A percentile compares a stretch with the other conserved stretches of the same genome.
phyloP scores from a whole-genome alignment of 2,329 filamentous ascomycete genomes.

The Ophiognomonia clavigignenti-juglandacearum region DNA sequence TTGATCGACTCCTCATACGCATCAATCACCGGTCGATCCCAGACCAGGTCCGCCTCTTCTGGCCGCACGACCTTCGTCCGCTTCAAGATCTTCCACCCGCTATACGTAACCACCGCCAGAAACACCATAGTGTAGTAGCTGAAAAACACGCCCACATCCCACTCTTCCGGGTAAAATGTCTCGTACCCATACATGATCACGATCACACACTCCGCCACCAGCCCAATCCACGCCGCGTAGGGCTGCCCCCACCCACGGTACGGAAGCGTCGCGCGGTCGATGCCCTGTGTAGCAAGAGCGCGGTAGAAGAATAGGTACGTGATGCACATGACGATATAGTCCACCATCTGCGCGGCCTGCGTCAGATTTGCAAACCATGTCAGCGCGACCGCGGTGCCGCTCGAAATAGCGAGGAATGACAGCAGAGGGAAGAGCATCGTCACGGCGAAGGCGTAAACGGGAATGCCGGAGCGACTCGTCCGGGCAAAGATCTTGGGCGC shows the following conservation, averaged over 20 bases:
- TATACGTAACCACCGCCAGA: slow-evolving; percentile 46
- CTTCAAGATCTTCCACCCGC: slow-evolving; percentile 61
- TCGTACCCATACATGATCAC: slow-evolving; percentile 52
- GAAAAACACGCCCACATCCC: slow-evolving; percentile 30
- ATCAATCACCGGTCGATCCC: slow-evolving; percentile 19
- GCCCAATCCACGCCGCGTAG: slow-evolving; percentile 46
- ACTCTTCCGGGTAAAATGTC: slow-evolving; percentile 23
- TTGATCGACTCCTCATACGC: slow-evolving; percentile 50
- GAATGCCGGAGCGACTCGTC: slow-evolving; percentile 57
- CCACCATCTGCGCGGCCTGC: slow-evolving; percentile 54
- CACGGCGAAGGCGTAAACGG: slow-evolving; percentile 51
- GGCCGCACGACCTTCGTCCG: slow-evolving; percentile 50
- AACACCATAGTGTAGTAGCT: slow-evolving; percentile 53
- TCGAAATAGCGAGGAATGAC: slow-evolving; percentile 15
- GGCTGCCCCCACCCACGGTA: slow-evolving; percentile 59
- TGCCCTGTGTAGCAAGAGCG: slow-evolving; percentile 10
- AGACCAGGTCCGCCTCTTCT: slow-evolving; percentile 29
- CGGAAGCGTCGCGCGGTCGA: slow-evolving; percentile 44
- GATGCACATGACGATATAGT: slow-evolving; percentile 46
- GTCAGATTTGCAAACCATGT: slow-evolving; percentile 53
- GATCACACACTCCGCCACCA: slow-evolving; percentile 37
- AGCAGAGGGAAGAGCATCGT: slow-evolving; percentile 50
- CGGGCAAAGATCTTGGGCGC: slow-evolving; percentile 41
- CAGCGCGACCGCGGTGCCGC: slow-evolving; percentile 14
- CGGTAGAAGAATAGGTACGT: slow-evolving; percentile 17